Conservation (phyloP, 441 rosid genomes). For the Corymbia calophylla region DNA sequence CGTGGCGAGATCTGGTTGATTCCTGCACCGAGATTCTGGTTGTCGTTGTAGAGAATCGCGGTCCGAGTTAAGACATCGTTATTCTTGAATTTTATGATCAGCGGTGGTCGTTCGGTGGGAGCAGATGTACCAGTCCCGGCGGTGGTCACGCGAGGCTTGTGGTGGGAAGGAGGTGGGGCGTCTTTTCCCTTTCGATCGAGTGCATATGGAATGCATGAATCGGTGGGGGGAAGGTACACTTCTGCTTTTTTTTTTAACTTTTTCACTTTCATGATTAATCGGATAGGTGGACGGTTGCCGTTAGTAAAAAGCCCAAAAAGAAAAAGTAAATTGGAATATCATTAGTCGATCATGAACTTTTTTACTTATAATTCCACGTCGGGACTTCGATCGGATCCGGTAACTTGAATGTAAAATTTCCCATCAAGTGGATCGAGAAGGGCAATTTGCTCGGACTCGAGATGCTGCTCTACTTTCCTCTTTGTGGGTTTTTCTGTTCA, state of each 20-base stretch:
- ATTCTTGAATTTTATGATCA: not conserved
- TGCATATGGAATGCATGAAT: not conserved
- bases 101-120: not conserved
- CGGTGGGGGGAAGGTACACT: not conserved
- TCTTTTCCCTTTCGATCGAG: not conserved
- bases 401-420: not conserved
- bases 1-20: constrained; percentile 20
- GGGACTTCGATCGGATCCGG: not conserved
- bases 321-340: not conserved
- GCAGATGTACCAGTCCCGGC: not conserved
- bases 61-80: not conserved
- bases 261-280: not conserved
- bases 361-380: not conserved
- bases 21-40: not conserved
- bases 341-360: not conserved
- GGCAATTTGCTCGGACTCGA: not conserved
- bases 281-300: not conserved
- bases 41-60: too few species aligned
- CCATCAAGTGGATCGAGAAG: not conserved
- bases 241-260: not conserved
- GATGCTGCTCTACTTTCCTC: not conserved
- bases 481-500: constrained; percentile 13
- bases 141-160: not conserved
- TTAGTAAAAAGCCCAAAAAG: not conserved
- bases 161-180: not conserved